Conservation (phyloP, 1,139 yeast species). For the Taphrina flavorubra region DNA sequence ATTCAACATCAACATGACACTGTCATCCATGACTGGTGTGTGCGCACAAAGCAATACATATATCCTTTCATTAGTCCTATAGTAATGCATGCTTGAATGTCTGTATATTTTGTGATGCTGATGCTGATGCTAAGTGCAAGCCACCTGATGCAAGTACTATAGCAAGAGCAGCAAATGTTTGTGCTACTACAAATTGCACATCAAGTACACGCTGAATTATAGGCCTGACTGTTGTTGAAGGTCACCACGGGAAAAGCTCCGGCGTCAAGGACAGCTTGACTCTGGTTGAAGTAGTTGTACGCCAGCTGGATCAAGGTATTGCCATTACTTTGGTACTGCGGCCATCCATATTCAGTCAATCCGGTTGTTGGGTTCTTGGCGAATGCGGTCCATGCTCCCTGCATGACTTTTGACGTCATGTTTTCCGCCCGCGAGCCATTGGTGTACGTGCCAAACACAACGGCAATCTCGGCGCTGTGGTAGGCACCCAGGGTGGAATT, state of each 20-base stretch:
- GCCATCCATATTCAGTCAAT: constrained; percentile 34
- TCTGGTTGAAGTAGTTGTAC: constrained; percentile 13
- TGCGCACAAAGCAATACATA: not conserved
- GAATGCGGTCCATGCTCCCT: constrained; percentile 28
- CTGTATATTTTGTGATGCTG: not conserved
- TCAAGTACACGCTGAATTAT: not conserved
- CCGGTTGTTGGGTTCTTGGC: constrained; percentile 29
- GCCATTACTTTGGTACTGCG: constrained; percentile 21
- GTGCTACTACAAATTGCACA: too few relatives aligned
- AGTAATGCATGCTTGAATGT: not conserved
- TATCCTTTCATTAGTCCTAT: not conserved
- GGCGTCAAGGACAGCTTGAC: constrained; percentile 20
- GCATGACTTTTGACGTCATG: constrained; percentile 17
- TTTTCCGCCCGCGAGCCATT: constrained; percentile 6
- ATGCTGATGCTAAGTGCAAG: too few relatives aligned
- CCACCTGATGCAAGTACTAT: not conserved
- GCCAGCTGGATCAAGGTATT: constrained; percentile 29
- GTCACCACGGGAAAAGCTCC: constrained; percentile 24
- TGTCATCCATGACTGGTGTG: too few relatives aligned
- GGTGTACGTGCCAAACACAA: constrained; percentile 21
- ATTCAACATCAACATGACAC: too few relatives aligned
- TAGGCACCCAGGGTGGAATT: constrained; percentile 6
- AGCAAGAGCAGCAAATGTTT: not conserved
- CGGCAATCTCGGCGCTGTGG: constrained; percentile 28
- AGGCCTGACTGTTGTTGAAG: constrained; percentile 13